These are phyloP conservation scores for Cordyceps farinosa DNA, from an alignment of 2,329 filamentous ascomycete genomes.

Conservation along the genomic window DNA sequence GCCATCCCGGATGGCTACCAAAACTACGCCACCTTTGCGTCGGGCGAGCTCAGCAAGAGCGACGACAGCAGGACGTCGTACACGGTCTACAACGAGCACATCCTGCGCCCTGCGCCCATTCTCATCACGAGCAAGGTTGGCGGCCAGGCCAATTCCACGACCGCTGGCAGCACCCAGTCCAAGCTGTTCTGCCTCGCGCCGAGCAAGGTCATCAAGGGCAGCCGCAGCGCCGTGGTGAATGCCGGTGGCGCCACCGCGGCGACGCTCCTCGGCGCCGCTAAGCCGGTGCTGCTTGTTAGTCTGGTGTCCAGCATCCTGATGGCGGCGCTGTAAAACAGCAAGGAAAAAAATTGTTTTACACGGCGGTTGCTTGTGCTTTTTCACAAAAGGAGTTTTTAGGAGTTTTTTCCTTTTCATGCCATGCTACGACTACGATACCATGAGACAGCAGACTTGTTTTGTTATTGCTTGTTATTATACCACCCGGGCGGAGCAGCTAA, in stretches of 20 bases:
- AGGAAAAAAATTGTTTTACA: background rate
- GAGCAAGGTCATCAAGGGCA: slow-evolving; percentile 11
- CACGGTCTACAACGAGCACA: slow-evolving; percentile 5
- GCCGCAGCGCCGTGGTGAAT: background rate
- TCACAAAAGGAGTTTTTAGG: background rate
- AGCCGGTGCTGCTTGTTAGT: slow-evolving; percentile 1
- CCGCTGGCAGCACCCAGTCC: background rate
- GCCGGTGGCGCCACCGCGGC: background rate
- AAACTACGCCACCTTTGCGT: slow-evolving; percentile 10
- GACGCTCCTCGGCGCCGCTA: background rate
- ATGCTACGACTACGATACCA: slow-evolving; percentile 14
- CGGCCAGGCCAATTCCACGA: background rate
- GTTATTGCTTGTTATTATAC: background rate
- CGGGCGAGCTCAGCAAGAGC: background rate
- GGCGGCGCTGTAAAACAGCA: background rate
- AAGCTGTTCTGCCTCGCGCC: slow-evolving; percentile 16
- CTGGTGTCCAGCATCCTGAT: background rate
- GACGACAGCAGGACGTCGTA: slow-evolving; percentile 1
- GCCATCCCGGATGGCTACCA: slow-evolving; percentile 13
- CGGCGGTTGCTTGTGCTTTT: background rate
- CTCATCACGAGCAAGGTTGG: slow-evolving; percentile 6
- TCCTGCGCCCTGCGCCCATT: slow-evolving; percentile 11
- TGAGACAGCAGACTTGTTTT: background rate
- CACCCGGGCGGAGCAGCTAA: background rate
- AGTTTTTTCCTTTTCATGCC: background rate